Evolutionary conservation across 495 filamentous ascomycete species (phyloP), one percentile per base, ranked within the genome.

Genomic region (Podospora pseudopauciseta): DNA sequence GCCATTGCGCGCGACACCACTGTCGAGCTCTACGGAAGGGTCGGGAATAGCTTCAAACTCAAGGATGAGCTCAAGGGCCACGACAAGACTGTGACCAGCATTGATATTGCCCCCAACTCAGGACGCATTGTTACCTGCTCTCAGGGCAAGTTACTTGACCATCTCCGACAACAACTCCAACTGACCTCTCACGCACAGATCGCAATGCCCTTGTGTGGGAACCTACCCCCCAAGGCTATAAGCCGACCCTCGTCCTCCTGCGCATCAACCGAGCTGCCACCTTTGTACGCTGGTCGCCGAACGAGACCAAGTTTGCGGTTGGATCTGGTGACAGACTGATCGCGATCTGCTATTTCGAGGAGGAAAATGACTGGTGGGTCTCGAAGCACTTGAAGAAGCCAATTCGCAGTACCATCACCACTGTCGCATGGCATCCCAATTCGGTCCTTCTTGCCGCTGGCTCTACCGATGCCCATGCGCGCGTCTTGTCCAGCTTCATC

Each of bases 311-410:
- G 77, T 98, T 99, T 77, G 95, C 95, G 56, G 95, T 97, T 26
- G 96, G 95, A 66, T 97, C 94, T 49, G 95, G 95, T 68, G 95
- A 96, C 69, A 87, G 96, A 65, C 89, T 96, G 65, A 97, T 99
- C 73, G 92, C 95, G n/a, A 87, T 97, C 72, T 99, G 95, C 84
- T 97, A 97, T 83, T 99, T 98, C 71, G 95, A 99, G 74, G 90
- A 95, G 75, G 96, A 98, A 80, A 97, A 98, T 77, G 92, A 98
- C 82, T 98, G 96, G 96, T 99, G 95, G 95, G 94, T 98, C 6
- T 97, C 93, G 49, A 99, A 98, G 84, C 95, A 99, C 79, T 79
- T 99, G 67, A 97, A 97, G 86, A 98, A 97, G 83, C 95, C 96
- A 5, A 95, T 98, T 73, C 91, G 95, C 63, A 94, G 91, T 74